Conservation (phyloP, 208 protist species). For the Leishmania turanica region DNA sequence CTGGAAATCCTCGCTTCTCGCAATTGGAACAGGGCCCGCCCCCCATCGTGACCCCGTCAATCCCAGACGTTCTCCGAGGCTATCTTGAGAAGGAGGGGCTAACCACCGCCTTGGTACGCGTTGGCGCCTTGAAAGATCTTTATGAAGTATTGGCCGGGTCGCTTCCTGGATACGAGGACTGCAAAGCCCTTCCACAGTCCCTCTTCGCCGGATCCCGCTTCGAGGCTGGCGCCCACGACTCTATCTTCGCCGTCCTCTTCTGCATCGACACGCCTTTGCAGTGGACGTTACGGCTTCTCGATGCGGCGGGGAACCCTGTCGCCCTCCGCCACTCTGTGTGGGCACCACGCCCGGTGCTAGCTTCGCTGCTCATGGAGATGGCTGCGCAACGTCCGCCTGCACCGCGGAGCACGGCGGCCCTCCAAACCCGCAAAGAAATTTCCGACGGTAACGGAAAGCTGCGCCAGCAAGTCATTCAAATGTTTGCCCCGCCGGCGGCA, state of each 20-base stretch:
- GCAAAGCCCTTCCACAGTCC: slow-evolving; percentile 13
- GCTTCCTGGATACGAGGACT: neutral
- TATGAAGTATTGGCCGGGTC: slow-evolving; percentile 11
- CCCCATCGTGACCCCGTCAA: slow-evolving; percentile 17
- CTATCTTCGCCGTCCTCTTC: slow-evolving; percentile 46
- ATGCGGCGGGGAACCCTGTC: slow-evolving; percentile 27
- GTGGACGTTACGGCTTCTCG: slow-evolving; percentile 42
- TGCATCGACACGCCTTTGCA: slow-evolving; percentile 67
- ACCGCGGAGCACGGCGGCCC: slow-evolving; percentile 18
- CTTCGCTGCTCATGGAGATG: slow-evolving; percentile 16
- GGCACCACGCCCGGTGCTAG: slow-evolving; percentile 25
- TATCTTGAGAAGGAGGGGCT: slow-evolving; percentile 31
- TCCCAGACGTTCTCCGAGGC: slow-evolving; percentile 25
- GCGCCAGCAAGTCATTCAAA: slow-evolving; percentile 31
- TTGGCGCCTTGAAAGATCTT: slow-evolving; percentile 3
- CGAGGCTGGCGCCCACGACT: slow-evolving; percentile 13
- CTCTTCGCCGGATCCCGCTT: slow-evolving; percentile 29
- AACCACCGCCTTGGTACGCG: slow-evolving; percentile 13
- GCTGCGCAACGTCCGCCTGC: slow-evolving; percentile 21
- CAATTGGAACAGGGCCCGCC: slow-evolving; percentile 2
- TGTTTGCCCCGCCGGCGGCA: slow-evolving; percentile 27
- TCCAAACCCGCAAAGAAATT: slow-evolving; percentile 28
- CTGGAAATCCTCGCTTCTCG: slow-evolving; percentile 11
- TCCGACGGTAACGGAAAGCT: slow-evolving; percentile 27
- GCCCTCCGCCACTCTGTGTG: slow-evolving; percentile 38